Base-by-base conservation (phyloP, 2,329 filamentous ascomycete genomes). In the Claviceps sorghi region DNA sequence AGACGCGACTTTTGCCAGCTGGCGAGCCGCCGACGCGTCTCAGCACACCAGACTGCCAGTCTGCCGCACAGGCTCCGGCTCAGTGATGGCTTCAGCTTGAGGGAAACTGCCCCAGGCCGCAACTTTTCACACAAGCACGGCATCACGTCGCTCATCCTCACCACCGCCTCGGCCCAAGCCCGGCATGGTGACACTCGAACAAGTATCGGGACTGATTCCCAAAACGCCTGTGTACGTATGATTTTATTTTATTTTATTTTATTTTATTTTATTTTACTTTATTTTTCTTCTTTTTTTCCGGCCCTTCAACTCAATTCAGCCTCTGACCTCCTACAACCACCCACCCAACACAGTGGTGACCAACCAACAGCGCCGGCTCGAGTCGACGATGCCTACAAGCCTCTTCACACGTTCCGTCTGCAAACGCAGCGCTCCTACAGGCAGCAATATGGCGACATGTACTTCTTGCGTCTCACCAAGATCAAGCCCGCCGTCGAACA, bases 401-500 rank as follows among this genome's bases (percentile, higher is more conserved):
- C 91, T 0, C 75, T 94, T 30, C 71, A 81, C 52, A 85, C 83
- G 8, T 97, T 89, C 67, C 72, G 72, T 48, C 79, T 97, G 10
- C 78, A 86, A 26, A 83, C 77, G 61, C 72, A 77, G 54, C 77
- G 77, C 56, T 84, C 89, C 52, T 98, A 97, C 67, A 77, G 90
- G 66, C 93, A 97, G 67, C 93, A 98, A 70, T 98, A 87, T 77
- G 88, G 86, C 56, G 93, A 98, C 68, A 91, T 97, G 80, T 98
- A 98, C 75, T 98, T 96, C 65, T 67, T 96, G 60, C 86, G 93
- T 13, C 77, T 98, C 26, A 82, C 88, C 40, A 86, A 86, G 68
- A 80, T 98, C 65, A 96, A 91, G 69, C 86, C 89, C 10, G 77
- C 80, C 0, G 86, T 95, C 0, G 87, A 95, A 60, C 69, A 78